A percentile compares a stretch with the other conserved stretches of the same genome.
These are phyloP conservation scores for Candida namnaoensis DNA, from an alignment of 805 yeast species.

Conservation along the genomic window DNA sequence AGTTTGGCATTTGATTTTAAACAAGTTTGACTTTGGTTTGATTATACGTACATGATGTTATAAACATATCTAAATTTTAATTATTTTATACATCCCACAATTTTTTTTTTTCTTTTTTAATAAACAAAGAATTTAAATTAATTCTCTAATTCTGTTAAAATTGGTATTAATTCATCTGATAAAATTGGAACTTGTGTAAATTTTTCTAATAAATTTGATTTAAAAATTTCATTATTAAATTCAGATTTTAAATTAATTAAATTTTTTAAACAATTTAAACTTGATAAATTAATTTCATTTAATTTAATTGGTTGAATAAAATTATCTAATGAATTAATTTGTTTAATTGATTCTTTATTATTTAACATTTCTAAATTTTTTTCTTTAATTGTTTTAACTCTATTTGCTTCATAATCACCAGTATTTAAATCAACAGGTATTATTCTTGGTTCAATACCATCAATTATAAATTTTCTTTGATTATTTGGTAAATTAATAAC, in stretches of 20 bases:
- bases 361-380: neutral
- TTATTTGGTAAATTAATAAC: constrained; percentile 64
- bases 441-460: constrained; percentile 86
- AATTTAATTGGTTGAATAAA: constrained; percentile 22
- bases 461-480: constrained; percentile 77
- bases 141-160: no score
- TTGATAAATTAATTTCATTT: constrained; percentile 31
- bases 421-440: constrained; percentile 39
- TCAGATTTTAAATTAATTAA: constrained; percentile 23
- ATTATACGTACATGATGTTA: no score
- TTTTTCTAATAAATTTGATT: constrained; percentile 21
- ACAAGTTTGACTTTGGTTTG: no score
- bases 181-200: constrained; percentile 26
- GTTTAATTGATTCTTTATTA: constrained; percentile 8
- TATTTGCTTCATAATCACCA: constrained; percentile 34
- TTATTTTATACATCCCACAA: no score
- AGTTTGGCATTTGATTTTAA: no score
- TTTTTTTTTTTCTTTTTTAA: no score
- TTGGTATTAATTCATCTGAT: constrained; percentile 12
- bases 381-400: constrained; percentile 1
- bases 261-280: constrained; percentile 25
- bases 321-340: neutral
- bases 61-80: no score
- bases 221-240: constrained; percentile 23
- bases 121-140: no score